Evolutionary conservation across 2,329 filamentous ascomycete genomes (phyloP).

Genomic region (Trichoderma endophyticum): DNA sequence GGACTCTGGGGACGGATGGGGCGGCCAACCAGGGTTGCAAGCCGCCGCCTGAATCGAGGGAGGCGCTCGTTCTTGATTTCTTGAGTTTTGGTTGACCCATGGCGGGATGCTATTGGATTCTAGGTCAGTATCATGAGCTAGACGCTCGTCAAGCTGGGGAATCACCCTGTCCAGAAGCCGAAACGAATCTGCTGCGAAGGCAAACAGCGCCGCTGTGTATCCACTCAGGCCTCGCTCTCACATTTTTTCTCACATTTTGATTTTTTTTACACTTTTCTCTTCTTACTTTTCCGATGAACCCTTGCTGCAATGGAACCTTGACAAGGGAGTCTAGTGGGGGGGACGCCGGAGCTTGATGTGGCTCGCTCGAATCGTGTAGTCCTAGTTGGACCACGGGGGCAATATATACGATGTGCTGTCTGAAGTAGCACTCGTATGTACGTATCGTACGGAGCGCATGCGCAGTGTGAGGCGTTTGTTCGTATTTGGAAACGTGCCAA

Average conservation of each 20-base stretch:
- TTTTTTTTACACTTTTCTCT: background rate
- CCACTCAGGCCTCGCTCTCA: background rate
- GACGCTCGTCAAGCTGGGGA: background rate
- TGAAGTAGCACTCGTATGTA: background rate
- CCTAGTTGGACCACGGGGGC: slow-evolving; percentile 9
- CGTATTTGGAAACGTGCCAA: slow-evolving; percentile 8
- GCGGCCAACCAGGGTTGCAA: background rate
- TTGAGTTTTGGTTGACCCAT: background rate
- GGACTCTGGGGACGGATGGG: slow-evolving; percentile 14
- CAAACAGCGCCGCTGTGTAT: background rate
- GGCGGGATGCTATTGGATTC: slow-evolving; percentile 2
- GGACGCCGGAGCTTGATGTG: slow-evolving; percentile 7
- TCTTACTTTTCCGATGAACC: slow-evolving; percentile 8
- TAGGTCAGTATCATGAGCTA: background rate
- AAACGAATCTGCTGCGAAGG: slow-evolving; percentile 6
- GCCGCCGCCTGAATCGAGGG: background rate
- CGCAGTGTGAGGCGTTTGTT: slow-evolving; percentile 15
- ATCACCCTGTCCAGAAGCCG: slow-evolving; percentile 6
- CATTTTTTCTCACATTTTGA: background rate
- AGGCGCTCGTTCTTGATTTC: background rate
- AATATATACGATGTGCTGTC: slow-evolving; percentile 6
- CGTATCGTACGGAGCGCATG: slow-evolving; percentile 15
- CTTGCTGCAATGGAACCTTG: slow-evolving; percentile 15
- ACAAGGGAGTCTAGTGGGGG: slow-evolving; percentile 1
- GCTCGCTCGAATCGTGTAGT: slow-evolving; percentile 15